Evolutionary conservation across 2,329 filamentous ascomycete genomes (phyloP).

Genomic region (Cercospora zeae-maydis): DNA sequence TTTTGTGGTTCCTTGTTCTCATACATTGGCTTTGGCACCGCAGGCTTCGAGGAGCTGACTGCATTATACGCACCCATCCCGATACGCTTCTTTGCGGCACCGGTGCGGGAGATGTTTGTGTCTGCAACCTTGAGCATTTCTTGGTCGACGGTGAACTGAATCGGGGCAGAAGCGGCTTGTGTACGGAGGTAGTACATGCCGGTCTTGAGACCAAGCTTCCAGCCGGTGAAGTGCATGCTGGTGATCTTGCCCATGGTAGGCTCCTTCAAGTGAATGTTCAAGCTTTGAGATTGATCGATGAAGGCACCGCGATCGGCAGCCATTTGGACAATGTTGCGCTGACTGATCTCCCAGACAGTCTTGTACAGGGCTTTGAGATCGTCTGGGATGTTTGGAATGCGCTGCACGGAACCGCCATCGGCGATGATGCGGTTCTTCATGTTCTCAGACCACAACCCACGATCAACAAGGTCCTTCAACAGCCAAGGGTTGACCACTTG

Average conservation of each 20-base stretch:
- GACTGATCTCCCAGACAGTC: slow-evolving; percentile 99
- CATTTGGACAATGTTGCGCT: slow-evolving; percentile 95
- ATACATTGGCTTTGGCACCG: slow-evolving; percentile 66
- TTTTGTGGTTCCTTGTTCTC: slow-evolving; percentile 52
- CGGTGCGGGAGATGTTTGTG: slow-evolving; percentile 66
- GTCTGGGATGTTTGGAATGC: slow-evolving; percentile 91
- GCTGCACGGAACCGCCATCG: slow-evolving; percentile 91
- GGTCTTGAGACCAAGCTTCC: slow-evolving; percentile 98
- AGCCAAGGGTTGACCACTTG: slow-evolving; percentile 99
- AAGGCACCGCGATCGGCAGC: slow-evolving; percentile 96
- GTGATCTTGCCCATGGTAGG: slow-evolving; percentile 99
- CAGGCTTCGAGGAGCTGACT: slow-evolving; percentile 51
- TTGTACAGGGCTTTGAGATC: slow-evolving; percentile 98
- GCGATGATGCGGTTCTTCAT: slow-evolving; percentile 99
- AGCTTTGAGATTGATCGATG: slow-evolving; percentile 97
- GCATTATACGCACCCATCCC: slow-evolving; percentile 43
- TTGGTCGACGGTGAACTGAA: slow-evolving; percentile 98
- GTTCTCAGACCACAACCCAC: slow-evolving; percentile 96
- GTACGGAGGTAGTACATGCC: slow-evolving; percentile 99
- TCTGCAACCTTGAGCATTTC: slow-evolving; percentile 87
- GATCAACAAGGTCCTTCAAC: slow-evolving; percentile 94
- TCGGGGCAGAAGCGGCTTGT: slow-evolving; percentile 91
- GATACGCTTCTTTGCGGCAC: slow-evolving; percentile 65
- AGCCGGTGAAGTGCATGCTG: slow-evolving; percentile 98
- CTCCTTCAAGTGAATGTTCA: slow-evolving; percentile 99